Evolutionary conservation across 2,329 filamentous ascomycete species (phyloP), one percentile per base, ranked within the genome.

Genomic region (Penicillium digitatum): DNA sequence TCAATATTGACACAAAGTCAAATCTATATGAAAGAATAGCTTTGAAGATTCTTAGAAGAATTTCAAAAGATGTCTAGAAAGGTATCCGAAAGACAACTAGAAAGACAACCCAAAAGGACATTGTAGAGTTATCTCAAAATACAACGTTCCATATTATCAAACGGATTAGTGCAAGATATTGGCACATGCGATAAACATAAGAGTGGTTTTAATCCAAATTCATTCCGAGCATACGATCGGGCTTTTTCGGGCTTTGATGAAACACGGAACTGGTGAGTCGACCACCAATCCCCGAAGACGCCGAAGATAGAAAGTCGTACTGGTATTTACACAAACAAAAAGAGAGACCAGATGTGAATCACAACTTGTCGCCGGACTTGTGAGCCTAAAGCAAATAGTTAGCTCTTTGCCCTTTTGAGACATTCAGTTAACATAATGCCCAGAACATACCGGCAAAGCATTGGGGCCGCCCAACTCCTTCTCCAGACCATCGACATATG

Each of bases 391-490:
- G 27, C 11, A 32, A 34, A 54, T 32, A 39, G 48, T 64, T 59
- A 67, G 63, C 29, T 27, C 16, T 11, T 24, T 43, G 12, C 26
- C 29, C n/a, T 37, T 16, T 14, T 32, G 40, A 40, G 10, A 40
- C 5, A 35, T 27, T 12, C 9, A 4, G 14, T 18, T 37, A 18
- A n/a, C 26, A 27, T 43, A 10, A 34, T 48, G 27, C 4, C 12
- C 20, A 27, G 22, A 48, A 80, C 87, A 75, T 77, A 90, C 88
- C 75, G 82, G 79, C 50, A 85, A 58, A 54, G 86, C 86, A 66
- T 82, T 82, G 27, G 83, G 72, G 10, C 89, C 89, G 57, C 89
- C 89, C 56, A 94, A 76, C 70, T 93, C 89, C 67, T 81, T 81
- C 73, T 90, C 83, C 60, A 94, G 72, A 22, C 89, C 89, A 60